Evolutionary conservation across 2,329 filamentous ascomycete species (phyloP).

Genomic region (Cercospora brassicicola): DNA sequence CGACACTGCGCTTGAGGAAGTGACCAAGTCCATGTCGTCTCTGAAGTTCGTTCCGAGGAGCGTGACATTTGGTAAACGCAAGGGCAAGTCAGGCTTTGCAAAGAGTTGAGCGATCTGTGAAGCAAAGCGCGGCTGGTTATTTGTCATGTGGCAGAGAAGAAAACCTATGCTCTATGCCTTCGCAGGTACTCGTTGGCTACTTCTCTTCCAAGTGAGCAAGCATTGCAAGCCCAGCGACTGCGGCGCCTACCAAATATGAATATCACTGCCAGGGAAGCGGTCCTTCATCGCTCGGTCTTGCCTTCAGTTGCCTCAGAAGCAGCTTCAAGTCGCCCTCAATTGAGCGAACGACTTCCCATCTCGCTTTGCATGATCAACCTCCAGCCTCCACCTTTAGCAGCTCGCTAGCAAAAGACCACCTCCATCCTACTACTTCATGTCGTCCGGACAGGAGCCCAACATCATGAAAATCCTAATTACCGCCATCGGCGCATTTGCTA

Average conservation of each 20-base stretch:
- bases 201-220: too few relatives aligned
- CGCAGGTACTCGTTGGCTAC: too few relatives aligned
- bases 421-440: neutral
- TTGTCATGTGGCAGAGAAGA: neutral
- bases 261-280: too few relatives aligned
- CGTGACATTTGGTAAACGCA: constrained; percentile 29
- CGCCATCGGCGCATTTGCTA: neutral
- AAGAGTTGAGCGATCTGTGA: constrained; percentile 20
- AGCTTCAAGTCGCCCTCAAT: too few relatives aligned
- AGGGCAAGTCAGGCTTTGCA: constrained; percentile 30
- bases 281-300: too few relatives aligned
- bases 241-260: too few relatives aligned
- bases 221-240: too few relatives aligned
- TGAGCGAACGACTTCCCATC: too few relatives aligned
- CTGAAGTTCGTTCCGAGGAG: constrained; percentile 30
- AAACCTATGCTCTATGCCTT: neutral
- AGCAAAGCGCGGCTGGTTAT: neutral
- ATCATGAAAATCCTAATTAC: neutral
- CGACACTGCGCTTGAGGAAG: constrained; percentile 17
- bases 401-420: neutral
- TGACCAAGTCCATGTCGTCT: constrained; percentile 29
- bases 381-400: too few relatives aligned
- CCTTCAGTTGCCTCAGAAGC: too few relatives aligned
- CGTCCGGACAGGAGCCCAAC: neutral
- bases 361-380: too few relatives aligned